A percentile compares a stretch with the other conserved stretches of the same genome.
Evolutionary conservation across 305 asterid species (phyloP).

Genomic region (Nicotiana rustica): DNA sequence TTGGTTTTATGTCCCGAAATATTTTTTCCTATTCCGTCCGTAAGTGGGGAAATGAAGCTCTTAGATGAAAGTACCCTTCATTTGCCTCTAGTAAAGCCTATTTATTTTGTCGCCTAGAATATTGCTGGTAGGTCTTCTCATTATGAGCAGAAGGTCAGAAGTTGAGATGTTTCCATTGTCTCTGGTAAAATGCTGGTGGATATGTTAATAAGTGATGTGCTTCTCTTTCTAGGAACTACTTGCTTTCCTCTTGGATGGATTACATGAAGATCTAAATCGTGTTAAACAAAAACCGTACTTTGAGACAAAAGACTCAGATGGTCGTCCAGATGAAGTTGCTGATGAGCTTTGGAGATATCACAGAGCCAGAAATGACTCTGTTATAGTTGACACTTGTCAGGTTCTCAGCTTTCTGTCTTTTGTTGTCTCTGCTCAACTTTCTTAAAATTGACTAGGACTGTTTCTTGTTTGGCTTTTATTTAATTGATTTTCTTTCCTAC

Average conservation of each 20-base stretch:
- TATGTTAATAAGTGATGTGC: background rate
- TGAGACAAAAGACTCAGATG: constrained; percentile 84
- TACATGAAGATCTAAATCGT: constrained; percentile 96
- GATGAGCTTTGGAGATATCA: constrained; percentile 96
- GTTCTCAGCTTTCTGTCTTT: constrained; percentile 49
- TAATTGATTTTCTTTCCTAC: background rate
- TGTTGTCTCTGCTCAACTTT: constrained; percentile 15
- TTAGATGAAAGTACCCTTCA: constrained; percentile 3
- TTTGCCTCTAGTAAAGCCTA: constrained; percentile 25
- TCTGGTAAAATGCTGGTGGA: background rate
- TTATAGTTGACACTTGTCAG: constrained; percentile 93
- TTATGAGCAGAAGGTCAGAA: background rate
- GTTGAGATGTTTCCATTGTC: constrained; percentile 17
- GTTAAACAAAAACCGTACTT: constrained; percentile 91
- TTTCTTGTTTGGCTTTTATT: constrained; percentile 18
- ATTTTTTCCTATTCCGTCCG: background rate
- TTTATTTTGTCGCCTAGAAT: background rate
- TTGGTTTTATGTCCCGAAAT: background rate
- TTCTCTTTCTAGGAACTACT: constrained; percentile 81
- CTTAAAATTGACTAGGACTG: background rate
- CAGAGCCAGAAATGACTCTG: constrained; percentile 90
- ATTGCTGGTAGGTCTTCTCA: background rate
- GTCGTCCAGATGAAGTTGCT: constrained; percentile 84
- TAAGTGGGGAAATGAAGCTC: background rate
- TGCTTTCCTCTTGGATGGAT: constrained; percentile 94